Base-by-base conservation (phyloP, 768 basidiomycete species). In the Boletus barrowsii region DNA sequence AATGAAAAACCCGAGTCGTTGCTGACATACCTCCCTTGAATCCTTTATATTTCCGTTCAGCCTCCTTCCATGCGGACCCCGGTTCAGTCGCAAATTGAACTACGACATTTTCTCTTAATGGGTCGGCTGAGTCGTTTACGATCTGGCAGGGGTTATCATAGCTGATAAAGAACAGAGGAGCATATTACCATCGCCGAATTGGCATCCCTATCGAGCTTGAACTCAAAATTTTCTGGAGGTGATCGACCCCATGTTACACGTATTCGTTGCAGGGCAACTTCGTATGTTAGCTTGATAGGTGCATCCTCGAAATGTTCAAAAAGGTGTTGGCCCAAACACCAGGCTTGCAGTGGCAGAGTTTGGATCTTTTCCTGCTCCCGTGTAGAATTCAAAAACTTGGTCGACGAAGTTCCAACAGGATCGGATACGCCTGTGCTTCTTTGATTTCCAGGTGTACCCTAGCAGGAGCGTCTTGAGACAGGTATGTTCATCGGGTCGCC, bases 381-480 rank as follows among this genome's bases (percentile, higher is more conserved):
- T 14, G 33, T 0, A 30, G 66, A 53, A 42, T 70, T 60, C 20
- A 47, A 8, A 26, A 72, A 58, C 18, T 56, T 51, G 30, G 69
- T 68, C 2, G 69, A 68, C 15, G 68, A 72, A 10, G 64, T 71
- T 39, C 58, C 62, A 13, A 72, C 41, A 13, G 6, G 42, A 53
- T 72, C 71, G n/a, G 30, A 22, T 0, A 18, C 2, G 7, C 24
- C 24, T 10, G 40, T 49, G 39, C 33, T 20, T 40, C 44, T 45
- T 42, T 46, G 56, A 18, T 30, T 13, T 3, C 8, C 33, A n/a
- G 10, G 6, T 30, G 14, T 15, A 36, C 15, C 36, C 65, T 68
- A 53, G 26, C 11, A 29, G 10, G 42, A 49, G 37, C 8, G 4
- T n/a, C 10, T 37, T 61, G 46, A 59, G 56, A 56, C 40, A 44